Base-by-base conservation (phyloP, 768 basidiomycete species). In the Albatrellus ellisii region DNA sequence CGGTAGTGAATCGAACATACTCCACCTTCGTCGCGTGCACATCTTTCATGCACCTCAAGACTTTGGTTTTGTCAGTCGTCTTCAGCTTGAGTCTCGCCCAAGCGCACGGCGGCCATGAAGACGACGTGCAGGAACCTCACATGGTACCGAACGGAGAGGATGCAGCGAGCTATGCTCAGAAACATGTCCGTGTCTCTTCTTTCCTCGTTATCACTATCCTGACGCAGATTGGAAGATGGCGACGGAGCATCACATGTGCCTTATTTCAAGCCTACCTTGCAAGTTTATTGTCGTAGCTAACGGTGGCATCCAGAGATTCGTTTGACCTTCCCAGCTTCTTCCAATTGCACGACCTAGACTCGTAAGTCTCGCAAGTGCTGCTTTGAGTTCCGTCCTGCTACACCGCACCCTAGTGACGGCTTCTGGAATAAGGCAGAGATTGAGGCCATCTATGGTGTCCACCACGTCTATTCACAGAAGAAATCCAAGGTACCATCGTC, bases 361-460 rank as follows among this genome's bases (percentile, higher is more conserved):
- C 77, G 82, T 81, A 46, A 48, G 70, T 54, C 21, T 20, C 26
- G 29, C 9, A 26, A 46, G 45, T 11, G 22, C 26, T 28, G 22
- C 26, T 28, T 28, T 11, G 6, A 18, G 21, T 17, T n/a, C 33
- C 36, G 47, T 35, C 46, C 47, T 20, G 37, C 37, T 38, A 38
- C 39, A 29, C 20, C 18, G 26, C 8, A 9, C 31, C 33, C 35
- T 2, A 86, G 83, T 28, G 77, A 98, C 54, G 87, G 87, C 0
- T 54, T 72, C 41, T 89, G 89, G 79, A 80, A 87, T 56, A 67
- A 68, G 45, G 78, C 79, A 42, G 94, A 99, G 59, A 83, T 99
- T 46, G 84, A 95, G 60, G 90, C 91, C 15, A 77, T 99, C 28
- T 99, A 99, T 51, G 94, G 94, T 41, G 82, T 97, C 6, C 90